These are phyloP conservation scores for Cochlearia excelsa DNA, from an alignment of 345 rosid species.

Conservation along the genomic window DNA sequence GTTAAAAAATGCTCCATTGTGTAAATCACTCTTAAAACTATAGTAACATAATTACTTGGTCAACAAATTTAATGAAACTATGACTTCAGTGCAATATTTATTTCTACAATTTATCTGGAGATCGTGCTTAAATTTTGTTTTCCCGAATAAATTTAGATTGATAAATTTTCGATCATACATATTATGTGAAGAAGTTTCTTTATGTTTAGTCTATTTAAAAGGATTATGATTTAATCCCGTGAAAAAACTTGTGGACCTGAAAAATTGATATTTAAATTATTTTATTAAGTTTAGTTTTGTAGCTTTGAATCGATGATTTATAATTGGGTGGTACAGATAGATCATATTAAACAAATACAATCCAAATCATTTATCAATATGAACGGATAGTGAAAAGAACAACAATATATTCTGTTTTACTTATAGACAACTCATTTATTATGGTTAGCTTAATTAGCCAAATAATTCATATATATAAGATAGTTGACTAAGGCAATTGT, in stretches of 20 bases:
- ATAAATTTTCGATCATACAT: conserved; percentile 6
- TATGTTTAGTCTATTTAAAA: conserved; percentile 24
- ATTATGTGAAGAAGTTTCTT: conserved; percentile 29
- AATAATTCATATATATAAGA: conserved; percentile 2
- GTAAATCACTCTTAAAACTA: too few species aligned
- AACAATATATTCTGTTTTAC: conserved; percentile 15
- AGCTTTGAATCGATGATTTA: neutral
- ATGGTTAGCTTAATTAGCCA: conserved; percentile 19
- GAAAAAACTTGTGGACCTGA: conserved; percentile 23
- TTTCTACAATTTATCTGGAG: neutral
- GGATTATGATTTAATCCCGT: conserved; percentile 18
- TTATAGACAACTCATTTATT: neutral
- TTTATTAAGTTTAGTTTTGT: neutral
- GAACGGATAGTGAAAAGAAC: conserved; percentile 14
- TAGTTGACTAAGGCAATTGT: conserved; percentile 18
- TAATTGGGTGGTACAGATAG: conserved; percentile 22
- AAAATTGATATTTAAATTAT: conserved; percentile 10
- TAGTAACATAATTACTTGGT: conserved; percentile 10
- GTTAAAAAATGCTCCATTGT: too few species aligned
- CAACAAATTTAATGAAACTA: neutral
- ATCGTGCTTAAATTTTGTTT: conserved; percentile 8
- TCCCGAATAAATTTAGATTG: neutral
- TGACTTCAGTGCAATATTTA: conserved; percentile 2
- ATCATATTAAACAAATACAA: conserved; percentile 18
- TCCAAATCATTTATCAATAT: conserved; percentile 22